Conservation (phyloP, 306 rosid genomes). For the Acmispon strigosus region DNA sequence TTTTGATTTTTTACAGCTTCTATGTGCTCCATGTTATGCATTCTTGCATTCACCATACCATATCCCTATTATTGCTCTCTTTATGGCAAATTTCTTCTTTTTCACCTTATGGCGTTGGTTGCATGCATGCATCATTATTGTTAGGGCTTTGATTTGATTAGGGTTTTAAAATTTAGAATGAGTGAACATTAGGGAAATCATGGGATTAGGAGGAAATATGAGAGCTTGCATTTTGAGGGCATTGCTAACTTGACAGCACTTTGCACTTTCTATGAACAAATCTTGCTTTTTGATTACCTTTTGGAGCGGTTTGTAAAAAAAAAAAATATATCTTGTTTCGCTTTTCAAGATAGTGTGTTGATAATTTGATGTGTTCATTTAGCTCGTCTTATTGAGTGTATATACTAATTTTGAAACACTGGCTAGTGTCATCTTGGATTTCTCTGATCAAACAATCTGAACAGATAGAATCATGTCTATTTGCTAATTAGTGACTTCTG, state of each 20-base stretch:
- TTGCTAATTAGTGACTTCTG: background rate
- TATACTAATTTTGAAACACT: background rate
- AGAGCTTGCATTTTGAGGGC: background rate
- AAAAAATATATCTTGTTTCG: background rate
- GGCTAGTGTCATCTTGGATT: background rate
- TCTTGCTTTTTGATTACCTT: background rate
- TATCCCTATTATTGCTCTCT: background rate
- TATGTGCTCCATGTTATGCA: background rate
- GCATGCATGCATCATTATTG: background rate
- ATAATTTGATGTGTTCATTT: background rate
- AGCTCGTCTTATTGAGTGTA: background rate
- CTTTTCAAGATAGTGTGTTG: background rate
- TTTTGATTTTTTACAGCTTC: background rate
- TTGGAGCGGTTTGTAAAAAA: background rate
- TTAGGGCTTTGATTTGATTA: conserved; percentile 5
- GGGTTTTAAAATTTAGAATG: conserved; percentile 3
- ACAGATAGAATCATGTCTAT: background rate
- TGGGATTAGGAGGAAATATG: background rate
- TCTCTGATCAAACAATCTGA: background rate
- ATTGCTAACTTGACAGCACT: background rate
- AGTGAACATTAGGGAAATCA: background rate
- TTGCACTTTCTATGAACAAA: background rate
- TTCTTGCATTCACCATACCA: background rate
- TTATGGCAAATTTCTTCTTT: background rate
- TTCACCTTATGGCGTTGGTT: background rate